These are phyloP conservation scores for Arthrocladium fulminans DNA, from an alignment of 2,329 filamentous ascomycete species.

Conservation along the genomic window DNA sequence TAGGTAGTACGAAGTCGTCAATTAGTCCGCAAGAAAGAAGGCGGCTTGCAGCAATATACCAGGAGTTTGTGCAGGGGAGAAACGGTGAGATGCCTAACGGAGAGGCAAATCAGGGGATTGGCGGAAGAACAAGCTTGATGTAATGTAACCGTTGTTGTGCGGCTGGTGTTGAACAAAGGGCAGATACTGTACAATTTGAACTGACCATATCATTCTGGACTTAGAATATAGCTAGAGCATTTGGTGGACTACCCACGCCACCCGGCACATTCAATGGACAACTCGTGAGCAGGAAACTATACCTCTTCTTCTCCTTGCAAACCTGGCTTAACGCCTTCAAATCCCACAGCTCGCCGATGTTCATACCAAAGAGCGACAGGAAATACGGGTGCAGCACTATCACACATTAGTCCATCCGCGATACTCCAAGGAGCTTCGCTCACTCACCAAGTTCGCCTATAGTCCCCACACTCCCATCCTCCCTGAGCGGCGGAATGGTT, in stretches of 20 bases:
- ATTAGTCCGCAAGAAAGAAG: constrained; percentile 70
- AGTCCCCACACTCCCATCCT: background rate
- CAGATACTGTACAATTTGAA: background rate
- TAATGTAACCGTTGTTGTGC: constrained; percentile 35
- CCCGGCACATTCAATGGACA: constrained; percentile 35
- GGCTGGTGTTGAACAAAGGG: background rate
- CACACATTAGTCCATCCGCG: background rate
- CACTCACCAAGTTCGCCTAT: constrained; percentile 18
- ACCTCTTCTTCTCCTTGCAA: constrained; percentile 31
- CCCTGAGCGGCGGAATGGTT: constrained; percentile 44
- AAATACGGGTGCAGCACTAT: constrained; percentile 33
- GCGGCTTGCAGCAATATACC: constrained; percentile 71
- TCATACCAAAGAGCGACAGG: constrained; percentile 37
- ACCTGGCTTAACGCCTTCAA: constrained; percentile 30
- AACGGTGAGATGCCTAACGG: constrained; percentile 95
- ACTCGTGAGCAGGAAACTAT: constrained; percentile 36
- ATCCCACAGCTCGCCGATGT: constrained; percentile 40
- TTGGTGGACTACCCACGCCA: constrained; percentile 36
- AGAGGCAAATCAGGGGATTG: constrained; percentile 83
- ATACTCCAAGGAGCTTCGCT: too few species aligned
- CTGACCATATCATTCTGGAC: background rate
- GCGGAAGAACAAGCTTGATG: constrained; percentile 89
- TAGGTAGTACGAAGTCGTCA: constrained; percentile 69
- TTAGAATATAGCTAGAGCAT: constrained; percentile 37
- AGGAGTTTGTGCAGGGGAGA: constrained; percentile 82